Percentiles rank a stretch among this genome's conserved stretches.
Conservation (phyloP, 2,329 filamentous ascomycete genomes). For the Ascochyta lentis region DNA sequence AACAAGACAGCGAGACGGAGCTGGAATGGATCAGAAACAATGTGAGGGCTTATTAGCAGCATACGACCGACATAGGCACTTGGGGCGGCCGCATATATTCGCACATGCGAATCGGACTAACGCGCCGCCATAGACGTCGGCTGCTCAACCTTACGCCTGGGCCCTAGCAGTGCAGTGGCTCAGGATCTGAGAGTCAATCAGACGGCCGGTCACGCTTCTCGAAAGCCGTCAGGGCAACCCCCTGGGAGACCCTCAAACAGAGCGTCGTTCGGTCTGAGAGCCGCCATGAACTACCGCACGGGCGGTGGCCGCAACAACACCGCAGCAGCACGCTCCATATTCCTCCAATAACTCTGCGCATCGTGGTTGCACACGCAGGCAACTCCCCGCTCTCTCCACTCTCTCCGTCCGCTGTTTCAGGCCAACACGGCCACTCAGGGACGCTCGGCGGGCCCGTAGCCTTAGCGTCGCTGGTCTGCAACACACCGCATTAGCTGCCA, state of each 20-base stretch:
- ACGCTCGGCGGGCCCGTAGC: constrained; percentile 18
- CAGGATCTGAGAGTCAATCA: constrained; percentile 21
- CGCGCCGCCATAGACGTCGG: constrained; percentile 20
- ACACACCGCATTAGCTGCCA: constrained; percentile 31
- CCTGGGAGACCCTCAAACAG: constrained; percentile 10
- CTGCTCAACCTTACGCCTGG: constrained; percentile 21
- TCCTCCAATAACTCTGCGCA: constrained; percentile 24
- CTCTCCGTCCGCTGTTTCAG: constrained; percentile 37
- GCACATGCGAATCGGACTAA: constrained; percentile 22
- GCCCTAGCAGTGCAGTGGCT: constrained; percentile 22
- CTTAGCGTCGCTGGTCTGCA: constrained; percentile 22
- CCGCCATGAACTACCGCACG: constrained; percentile 2
- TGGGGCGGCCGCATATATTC: constrained; percentile 1
- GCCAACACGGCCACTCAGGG: constrained; percentile 21
- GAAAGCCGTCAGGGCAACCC: constrained; percentile 3
- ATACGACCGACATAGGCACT: constrained; percentile 29
- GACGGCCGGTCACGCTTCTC: constrained; percentile 9
- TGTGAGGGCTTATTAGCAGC: constrained; percentile 21
- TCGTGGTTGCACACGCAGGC: constrained; percentile 23
- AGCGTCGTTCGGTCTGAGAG: constrained; percentile 4
- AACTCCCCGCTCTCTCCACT: constrained; percentile 27
- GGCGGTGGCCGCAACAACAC: constrained; percentile 7
- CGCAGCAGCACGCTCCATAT: constrained; percentile 6
- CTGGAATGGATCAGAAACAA: constrained; percentile 17
- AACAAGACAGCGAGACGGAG: constrained; percentile 10